phyloP scores from a whole-genome alignment of 2,329 filamentous ascomycete genomes.

The Sporothrix globosa region DNA sequence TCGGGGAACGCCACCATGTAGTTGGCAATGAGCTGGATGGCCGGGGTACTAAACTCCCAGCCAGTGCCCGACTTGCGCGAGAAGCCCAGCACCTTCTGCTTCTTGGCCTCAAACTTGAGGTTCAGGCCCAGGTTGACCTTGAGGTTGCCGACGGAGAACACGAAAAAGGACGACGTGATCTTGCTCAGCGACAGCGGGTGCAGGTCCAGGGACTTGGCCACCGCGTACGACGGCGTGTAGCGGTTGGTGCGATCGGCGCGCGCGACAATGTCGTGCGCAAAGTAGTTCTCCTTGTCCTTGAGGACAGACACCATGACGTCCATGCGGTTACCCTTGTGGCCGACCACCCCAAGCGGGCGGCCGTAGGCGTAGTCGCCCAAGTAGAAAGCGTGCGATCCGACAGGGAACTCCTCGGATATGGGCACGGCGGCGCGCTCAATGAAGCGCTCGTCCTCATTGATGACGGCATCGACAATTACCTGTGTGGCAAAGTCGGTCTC shows the following conservation, averaged over 20 bases:
- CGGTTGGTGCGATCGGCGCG: slow-evolving; percentile 70
- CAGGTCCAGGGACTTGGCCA: slow-evolving; percentile 78
- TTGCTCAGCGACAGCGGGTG: slow-evolving; percentile 91
- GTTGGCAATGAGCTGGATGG: slow-evolving; percentile 75
- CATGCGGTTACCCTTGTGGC: slow-evolving; percentile 71
- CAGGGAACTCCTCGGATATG: slow-evolving; percentile 88
- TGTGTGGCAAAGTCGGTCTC: slow-evolving; percentile 92
- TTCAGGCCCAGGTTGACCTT: slow-evolving; percentile 92
- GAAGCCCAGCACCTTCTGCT: slow-evolving; percentile 93
- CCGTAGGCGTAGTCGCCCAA: slow-evolving; percentile 92
- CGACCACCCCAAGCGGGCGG: slow-evolving; percentile 79
- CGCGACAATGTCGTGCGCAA: slow-evolving; percentile 72
- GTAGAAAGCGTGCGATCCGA: slow-evolving; percentile 84
- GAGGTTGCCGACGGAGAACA: slow-evolving; percentile 69
- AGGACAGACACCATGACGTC: slow-evolving; percentile 76
- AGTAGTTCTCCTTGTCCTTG: slow-evolving; percentile 76
- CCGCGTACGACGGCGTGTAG: slow-evolving; percentile 86
- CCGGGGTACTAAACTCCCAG: slow-evolving; percentile 93
- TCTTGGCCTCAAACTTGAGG: slow-evolving; percentile 93
- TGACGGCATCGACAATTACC: slow-evolving; percentile 83
- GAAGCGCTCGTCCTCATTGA: slow-evolving; percentile 91
- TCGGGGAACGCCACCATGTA: slow-evolving; percentile 96
- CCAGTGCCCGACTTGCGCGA: slow-evolving; percentile 82
- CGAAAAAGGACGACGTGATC: slow-evolving; percentile 90
- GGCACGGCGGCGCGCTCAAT: slow-evolving; percentile 85